Evolutionary conservation across 257 asterid species (phyloP).

Genomic region (Jacaranda mimosifolia): DNA sequence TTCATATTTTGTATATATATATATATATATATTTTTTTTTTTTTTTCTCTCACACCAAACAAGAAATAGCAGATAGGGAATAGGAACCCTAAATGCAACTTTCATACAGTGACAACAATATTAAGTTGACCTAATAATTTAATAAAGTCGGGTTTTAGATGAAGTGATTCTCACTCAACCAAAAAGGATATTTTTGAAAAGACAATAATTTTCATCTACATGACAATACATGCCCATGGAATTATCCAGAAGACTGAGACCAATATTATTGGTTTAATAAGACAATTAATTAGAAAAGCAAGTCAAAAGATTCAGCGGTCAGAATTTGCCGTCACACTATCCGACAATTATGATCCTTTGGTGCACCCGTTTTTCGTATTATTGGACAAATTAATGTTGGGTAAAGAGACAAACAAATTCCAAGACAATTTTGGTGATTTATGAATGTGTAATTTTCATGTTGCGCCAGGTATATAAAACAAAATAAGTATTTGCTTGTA

Average conservation of each 20-base stretch:
- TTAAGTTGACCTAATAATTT: conserved; percentile 28
- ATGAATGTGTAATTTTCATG: not conserved
- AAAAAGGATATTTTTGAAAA: not conserved
- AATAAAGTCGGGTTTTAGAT: conserved; percentile 3
- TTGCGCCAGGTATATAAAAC: not conserved
- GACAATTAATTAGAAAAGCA: conserved; percentile 27
- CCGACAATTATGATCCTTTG: conserved; percentile 44
- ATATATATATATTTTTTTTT: too few relatives aligned
- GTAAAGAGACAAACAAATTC: conserved; percentile 1
- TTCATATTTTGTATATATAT: not conserved
- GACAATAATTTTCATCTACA: not conserved
- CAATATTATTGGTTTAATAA: not conserved
- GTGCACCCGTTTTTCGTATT: conserved; percentile 14
- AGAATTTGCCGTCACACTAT: conserved; percentile 34
- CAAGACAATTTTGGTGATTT: conserved; percentile 9
- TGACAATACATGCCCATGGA: conserved; percentile 15
- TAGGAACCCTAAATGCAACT: not conserved
- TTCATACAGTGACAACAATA: not conserved
- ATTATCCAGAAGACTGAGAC: conserved; percentile 27
- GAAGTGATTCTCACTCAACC: conserved; percentile 33
- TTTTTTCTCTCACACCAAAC: not conserved
- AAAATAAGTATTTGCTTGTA: too few relatives aligned
- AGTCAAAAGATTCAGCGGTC: conserved; percentile 49
- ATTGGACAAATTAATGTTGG: not conserved
- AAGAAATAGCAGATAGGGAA: not conserved